These are phyloP conservation scores for Cicer arietinum DNA, from an alignment of 306 rosid genomes.

Conservation along the genomic window DNA sequence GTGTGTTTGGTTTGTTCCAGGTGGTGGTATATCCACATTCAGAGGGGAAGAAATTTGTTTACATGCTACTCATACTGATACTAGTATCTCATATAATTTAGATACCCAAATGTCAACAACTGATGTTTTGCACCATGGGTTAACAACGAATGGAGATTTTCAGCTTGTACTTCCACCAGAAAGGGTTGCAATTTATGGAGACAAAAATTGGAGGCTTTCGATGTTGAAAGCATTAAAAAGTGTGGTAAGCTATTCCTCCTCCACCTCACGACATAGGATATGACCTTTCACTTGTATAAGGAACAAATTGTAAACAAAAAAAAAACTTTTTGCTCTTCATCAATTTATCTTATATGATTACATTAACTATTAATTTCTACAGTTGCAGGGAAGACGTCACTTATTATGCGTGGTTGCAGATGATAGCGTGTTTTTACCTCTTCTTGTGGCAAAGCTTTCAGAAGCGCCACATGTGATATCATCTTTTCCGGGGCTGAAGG, in stretches of 20 bases:
- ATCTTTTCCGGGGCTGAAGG: slow-evolving; percentile 73
- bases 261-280: slow-evolving; percentile 18
- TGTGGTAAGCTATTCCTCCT: slow-evolving; percentile 48
- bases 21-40: slow-evolving; percentile 60
- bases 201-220: slow-evolving; percentile 72
- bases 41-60: slow-evolving; percentile 65
- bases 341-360: slow-evolving; percentile 37
- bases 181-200: slow-evolving; percentile 81
- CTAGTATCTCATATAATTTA: slow-evolving; percentile 68
- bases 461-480: slow-evolving; percentile 62
- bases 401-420: slow-evolving; percentile 76
- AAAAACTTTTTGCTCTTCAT: slow-evolving; percentile 31
- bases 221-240: slow-evolving; percentile 62
- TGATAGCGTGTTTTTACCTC: slow-evolving; percentile 80
- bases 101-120: slow-evolving; percentile 46
- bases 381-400: slow-evolving; percentile 72
- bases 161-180: slow-evolving; percentile 75
- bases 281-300: slow-evolving; percentile 29
- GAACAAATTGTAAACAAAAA: slow-evolving; percentile 19
- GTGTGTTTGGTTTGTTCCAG: slow-evolving; percentile 96
- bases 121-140: slow-evolving; percentile 51
- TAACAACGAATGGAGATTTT: slow-evolving; percentile 45
- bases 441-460: slow-evolving; percentile 66
- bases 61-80: slow-evolving; percentile 68
- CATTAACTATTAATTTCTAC: slow-evolving; percentile 42